Base-by-base conservation (phyloP, 1,139 yeast genomes). In the Groenewaldozyma auringiensis region DNA sequence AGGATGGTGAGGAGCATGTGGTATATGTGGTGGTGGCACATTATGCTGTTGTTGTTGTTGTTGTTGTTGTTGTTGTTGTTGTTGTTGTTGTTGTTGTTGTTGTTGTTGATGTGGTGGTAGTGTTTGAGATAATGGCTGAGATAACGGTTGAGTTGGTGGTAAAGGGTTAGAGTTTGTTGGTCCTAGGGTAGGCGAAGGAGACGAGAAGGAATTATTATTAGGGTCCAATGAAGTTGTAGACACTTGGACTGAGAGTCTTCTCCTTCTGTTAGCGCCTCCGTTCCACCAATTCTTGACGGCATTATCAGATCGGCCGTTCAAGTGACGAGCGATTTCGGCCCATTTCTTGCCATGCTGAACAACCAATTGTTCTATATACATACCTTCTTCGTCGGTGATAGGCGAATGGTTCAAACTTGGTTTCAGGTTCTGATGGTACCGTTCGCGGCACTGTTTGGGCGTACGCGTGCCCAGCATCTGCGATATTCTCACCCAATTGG, bases 281-380 rank as follows among this genome's bases (percentile, higher is more conserved):
- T 88, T 88, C 96, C 95, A 88, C 96, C 96, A 88, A 66, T 87
- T 87, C 62, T 88, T 88, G 56, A 88, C 86, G 25, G 95, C 92
- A 63, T 88, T 88, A 64, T 88, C 96, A 16, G 86, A 77, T 46
- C 96, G 70, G 1, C 95, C 95, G 53, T 84, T 82, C 51, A 88
- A 67, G 63, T 86, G 95, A 44, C 95, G 75, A 21, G 95, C 87
- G 43, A 88, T 88, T 61, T 86, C 95, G 1, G 96, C 96, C 96
- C 96, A 88, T 59, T 85, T 78, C 64, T 87, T 86, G 44, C 96
- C 96, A 60, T 84, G 78, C 54, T 79, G 77, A 9, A 75, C 77
- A 39, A 88, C 96, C 47, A 88, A 72, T 53, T 78, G 78, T 65
- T 87, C 95, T 52, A 88, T 88, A 51, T 79, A 69, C 41, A 74